Evolutionary conservation across 331 rosid genomes (phyloP).

Genomic region (Acacia concinna): DNA sequence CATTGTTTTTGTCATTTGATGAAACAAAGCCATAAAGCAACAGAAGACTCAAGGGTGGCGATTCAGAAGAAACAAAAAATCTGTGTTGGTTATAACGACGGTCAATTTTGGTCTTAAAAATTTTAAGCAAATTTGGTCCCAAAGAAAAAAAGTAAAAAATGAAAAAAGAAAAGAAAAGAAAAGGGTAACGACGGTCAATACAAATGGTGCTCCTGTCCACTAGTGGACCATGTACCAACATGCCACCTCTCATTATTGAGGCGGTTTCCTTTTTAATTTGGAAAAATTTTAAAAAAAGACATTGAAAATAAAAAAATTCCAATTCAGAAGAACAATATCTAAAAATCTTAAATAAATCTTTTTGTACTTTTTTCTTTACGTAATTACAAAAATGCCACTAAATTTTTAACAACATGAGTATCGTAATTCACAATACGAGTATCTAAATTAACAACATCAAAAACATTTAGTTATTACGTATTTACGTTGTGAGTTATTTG

Average conservation of each 20-base stretch:
- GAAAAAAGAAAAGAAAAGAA: accelerated
- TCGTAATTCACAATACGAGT: too few relatives aligned
- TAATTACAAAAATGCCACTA: too few relatives aligned
- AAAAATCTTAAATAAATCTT: too few relatives aligned
- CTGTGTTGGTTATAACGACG: not conserved
- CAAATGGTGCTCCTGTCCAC: not conserved
- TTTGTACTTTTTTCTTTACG: too few relatives aligned
- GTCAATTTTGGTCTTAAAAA: not conserved
- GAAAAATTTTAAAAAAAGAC: too few relatives aligned
- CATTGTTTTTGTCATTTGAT: not conserved
- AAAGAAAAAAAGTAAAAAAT: not conserved
- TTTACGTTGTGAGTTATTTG: too few relatives aligned
- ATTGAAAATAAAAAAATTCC: too few relatives aligned
- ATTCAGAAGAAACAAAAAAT: not conserved
- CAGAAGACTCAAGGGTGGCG: not conserved
- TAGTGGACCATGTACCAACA: not conserved
- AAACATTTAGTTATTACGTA: too few relatives aligned
- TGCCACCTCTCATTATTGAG: not conserved
- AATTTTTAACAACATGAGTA: too few relatives aligned
- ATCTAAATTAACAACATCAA: too few relatives aligned
- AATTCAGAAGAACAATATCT: too few relatives aligned
- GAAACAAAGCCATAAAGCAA: not conserved
- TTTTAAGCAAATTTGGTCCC: not conserved
- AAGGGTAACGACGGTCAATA: not conserved
- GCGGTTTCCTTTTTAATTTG: not conserved